Evolutionary conservation across 2,329 filamentous ascomycete genomes (phyloP).

Genomic region (Monosporascus sp.): DNA sequence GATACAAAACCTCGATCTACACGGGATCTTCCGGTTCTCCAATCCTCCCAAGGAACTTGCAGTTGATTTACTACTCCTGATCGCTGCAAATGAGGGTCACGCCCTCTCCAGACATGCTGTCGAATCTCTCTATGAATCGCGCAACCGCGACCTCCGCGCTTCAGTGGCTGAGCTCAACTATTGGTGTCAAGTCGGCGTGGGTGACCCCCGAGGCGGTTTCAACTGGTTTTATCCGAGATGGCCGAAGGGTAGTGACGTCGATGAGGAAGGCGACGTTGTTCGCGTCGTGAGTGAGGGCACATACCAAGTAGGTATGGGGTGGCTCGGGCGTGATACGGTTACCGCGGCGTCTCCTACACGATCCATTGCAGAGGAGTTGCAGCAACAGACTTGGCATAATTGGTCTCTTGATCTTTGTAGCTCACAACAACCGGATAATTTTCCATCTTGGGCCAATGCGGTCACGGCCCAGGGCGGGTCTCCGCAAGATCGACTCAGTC

Average conservation of each 20-base stretch:
- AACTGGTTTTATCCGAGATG: conserved; percentile 84
- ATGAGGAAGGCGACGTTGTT: conserved; percentile 61
- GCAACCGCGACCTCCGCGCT: conserved; percentile 69
- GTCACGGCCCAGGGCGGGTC: conserved; percentile 2
- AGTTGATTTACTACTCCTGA: conserved; percentile 72
- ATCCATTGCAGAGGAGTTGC: conserved; percentile 55
- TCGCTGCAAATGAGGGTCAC: conserved; percentile 88
- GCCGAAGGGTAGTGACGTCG: conserved; percentile 65
- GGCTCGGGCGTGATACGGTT: conserved; percentile 59
- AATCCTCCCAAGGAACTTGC: conserved; percentile 62
- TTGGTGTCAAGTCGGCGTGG: conserved; percentile 95
- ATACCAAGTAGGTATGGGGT: conserved; percentile 73
- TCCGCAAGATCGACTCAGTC: conserved; percentile 19
- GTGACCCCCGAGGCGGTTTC: conserved; percentile 79
- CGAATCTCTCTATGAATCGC: conserved; percentile 63
- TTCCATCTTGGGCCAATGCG: conserved; percentile 30
- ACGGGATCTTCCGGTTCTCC: conserved; percentile 76
- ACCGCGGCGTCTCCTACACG: conserved; percentile 30
- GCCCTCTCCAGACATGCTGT: conserved; percentile 64
- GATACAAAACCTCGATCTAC: conserved; percentile 70
- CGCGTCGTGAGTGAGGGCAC: conserved; percentile 79
- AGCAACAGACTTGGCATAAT: conserved; percentile 60
- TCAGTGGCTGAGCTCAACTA: conserved; percentile 82
- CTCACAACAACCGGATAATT: conserved; percentile 41
- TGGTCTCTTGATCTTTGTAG: conserved; percentile 63